These are phyloP conservation scores for Penicillium aurantiogriseum DNA, from an alignment of 2,329 filamentous ascomycete species.

Conservation along the genomic window DNA sequence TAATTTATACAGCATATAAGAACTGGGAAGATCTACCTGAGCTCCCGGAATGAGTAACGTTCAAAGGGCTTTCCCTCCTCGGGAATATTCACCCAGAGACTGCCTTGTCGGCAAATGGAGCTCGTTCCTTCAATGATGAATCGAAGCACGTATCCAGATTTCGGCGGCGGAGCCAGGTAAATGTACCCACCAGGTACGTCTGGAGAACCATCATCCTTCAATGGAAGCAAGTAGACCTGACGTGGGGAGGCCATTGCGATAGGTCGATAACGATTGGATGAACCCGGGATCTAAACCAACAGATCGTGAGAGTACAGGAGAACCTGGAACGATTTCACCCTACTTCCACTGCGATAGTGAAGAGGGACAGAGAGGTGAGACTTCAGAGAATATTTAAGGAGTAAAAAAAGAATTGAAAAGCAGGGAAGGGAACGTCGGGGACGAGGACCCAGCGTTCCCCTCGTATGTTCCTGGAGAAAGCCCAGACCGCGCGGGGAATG, in stretches of 20 bases:
- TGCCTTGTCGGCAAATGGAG: conserved; percentile 91
- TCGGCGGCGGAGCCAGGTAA: conserved; percentile 75
- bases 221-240: conserved; percentile 79
- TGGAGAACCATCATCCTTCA: conserved; percentile 91
- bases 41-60: conserved; percentile 78
- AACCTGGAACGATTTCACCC: conserved; percentile 3
- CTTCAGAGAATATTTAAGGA: neutral
- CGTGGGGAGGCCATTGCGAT: conserved; percentile 23
- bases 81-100: conserved; percentile 95
- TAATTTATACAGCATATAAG: conserved; percentile 2
- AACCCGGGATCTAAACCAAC: neutral
- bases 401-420: neutral
- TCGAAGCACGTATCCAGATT: conserved; percentile 72
- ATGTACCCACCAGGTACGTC: conserved; percentile 87
- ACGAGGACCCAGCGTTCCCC: conserved; percentile 8
- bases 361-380: neutral
- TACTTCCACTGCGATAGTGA: conserved; percentile 2
- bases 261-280: neutral
- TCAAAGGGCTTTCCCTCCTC: conserved; percentile 71
- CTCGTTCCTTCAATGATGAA: conserved; percentile 94
- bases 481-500: conserved; percentile 10
- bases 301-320: conserved; percentile 2
- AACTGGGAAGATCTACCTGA: conserved; percentile 63
- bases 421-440: conserved; percentile 3
- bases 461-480: conserved; percentile 13